Evolutionary conservation across 208 protist species (phyloP).

Genomic region (Leishmania braziliensis): DNA sequence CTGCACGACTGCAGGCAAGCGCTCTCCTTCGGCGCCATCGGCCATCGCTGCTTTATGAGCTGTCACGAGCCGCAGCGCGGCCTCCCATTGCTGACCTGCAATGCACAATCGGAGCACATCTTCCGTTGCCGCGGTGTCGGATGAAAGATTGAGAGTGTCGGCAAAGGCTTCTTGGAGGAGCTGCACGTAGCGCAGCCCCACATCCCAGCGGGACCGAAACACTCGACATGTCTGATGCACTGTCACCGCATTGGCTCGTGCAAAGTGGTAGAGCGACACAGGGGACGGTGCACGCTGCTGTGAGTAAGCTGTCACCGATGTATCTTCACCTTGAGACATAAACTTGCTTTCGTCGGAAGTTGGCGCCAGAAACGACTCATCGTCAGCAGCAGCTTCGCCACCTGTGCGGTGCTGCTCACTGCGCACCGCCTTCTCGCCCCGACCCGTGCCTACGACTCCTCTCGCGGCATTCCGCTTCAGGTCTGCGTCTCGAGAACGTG

Average conservation of each 20-base stretch:
- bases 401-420: not conserved
- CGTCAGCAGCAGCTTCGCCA: not conserved
- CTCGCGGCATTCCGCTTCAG: not conserved
- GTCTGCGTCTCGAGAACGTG: not conserved
- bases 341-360: not conserved
- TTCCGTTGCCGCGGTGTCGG: constrained; percentile 31
- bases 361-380: not conserved
- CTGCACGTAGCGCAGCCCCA: constrained; percentile 39
- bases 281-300: not conserved
- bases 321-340: not conserved
- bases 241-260: constrained; percentile 58
- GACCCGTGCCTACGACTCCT: not conserved
- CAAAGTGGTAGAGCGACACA: constrained; percentile 4
- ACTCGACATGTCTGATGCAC: constrained; percentile 61
- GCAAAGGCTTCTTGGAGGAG: constrained; percentile 29
- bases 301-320: not conserved
- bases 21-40: not conserved
- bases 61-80: constrained; percentile 44
- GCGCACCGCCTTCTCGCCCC: not conserved
- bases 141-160: constrained; percentile 30
- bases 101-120: constrained; percentile 49
- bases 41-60: constrained; percentile 1
- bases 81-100: constrained; percentile 47
- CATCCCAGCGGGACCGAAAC: constrained; percentile 21
- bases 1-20: not conserved